phyloP scores from a whole-genome alignment of 768 basidiomycete species.

The Amanita rubescens region DNA sequence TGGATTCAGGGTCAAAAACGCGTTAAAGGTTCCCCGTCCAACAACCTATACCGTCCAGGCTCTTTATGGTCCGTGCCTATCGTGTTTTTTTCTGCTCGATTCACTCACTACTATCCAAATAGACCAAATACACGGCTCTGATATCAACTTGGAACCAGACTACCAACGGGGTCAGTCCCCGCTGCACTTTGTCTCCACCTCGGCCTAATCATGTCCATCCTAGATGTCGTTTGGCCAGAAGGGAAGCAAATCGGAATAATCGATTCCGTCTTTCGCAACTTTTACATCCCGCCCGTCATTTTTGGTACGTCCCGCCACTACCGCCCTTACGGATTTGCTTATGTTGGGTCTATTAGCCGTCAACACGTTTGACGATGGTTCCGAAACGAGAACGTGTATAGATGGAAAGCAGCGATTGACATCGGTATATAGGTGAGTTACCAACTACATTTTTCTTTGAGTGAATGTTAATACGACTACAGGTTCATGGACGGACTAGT shows the following conservation, averaged over 20 bases:
- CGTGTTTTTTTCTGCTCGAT: constrained; percentile 3
- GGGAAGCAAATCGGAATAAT: constrained; percentile 67
- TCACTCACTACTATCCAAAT: not conserved
- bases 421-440: constrained; percentile 56
- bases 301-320: constrained; percentile 38
- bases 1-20: constrained; percentile 32
- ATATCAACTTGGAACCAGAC: constrained; percentile 68
- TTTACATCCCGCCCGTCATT: constrained; percentile 68
- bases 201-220: not conserved
- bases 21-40: constrained; percentile 47
- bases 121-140: constrained; percentile 60
- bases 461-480: no score
- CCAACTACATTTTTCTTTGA: no score
- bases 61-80: constrained; percentile 39
- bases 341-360: constrained; percentile 32
- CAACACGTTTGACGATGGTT: constrained; percentile 48
- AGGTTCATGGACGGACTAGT: constrained; percentile 71
- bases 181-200: not conserved
- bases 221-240: constrained; percentile 78
- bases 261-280: constrained; percentile 74
- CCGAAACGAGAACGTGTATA: constrained; percentile 60
- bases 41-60: constrained; percentile 61
- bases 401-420: constrained; percentile 81
- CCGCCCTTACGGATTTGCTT: not conserved
- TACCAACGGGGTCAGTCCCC: constrained; percentile 58